Evolutionary conservation across 495 filamentous ascomycete species (phyloP).

Genomic region (Penicillium arizonense): DNA sequence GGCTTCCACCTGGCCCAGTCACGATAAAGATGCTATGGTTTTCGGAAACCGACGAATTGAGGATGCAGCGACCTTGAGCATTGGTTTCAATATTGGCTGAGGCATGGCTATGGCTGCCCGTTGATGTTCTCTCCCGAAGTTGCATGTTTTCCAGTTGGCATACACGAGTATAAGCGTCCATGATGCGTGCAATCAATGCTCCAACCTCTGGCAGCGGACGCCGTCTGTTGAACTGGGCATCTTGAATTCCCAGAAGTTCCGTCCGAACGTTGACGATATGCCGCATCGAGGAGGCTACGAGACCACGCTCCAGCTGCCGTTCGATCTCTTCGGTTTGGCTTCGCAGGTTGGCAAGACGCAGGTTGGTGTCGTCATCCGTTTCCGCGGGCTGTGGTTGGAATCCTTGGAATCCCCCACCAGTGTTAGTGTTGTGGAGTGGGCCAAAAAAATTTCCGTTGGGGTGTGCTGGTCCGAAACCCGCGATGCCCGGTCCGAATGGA

Average conservation of each 20-base stretch:
- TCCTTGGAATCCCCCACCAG: too few species aligned
- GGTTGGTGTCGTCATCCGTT: background rate
- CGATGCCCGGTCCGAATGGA: too few species aligned
- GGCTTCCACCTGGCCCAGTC: too few species aligned
- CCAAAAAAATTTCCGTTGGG: too few species aligned
- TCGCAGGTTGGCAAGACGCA: constrained; percentile 2
- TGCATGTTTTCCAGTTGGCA: background rate
- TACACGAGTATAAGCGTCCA: background rate
- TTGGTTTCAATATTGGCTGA: too few species aligned
- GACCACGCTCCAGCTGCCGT: constrained; percentile 38
- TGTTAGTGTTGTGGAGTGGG: too few species aligned
- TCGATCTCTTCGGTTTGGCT: constrained; percentile 37
- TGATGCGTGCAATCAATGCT: background rate
- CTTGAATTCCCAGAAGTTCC: constrained; percentile 31
- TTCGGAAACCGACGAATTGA: too few species aligned
- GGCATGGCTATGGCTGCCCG: background rate
- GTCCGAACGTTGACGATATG: constrained; percentile 33
- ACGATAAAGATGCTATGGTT: too few species aligned
- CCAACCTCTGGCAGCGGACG: background rate
- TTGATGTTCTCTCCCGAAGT: background rate
- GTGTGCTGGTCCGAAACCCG: too few species aligned
- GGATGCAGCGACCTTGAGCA: too few species aligned
- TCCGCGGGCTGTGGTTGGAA: background rate
- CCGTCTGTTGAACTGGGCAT: constrained; percentile 23
- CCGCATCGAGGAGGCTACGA: constrained; percentile 23